Evolutionary conservation across 164 flowering plant species (phyloP), one percentile per base, ranked within the genome.

Genomic region (Vitis rupestris): DNA sequence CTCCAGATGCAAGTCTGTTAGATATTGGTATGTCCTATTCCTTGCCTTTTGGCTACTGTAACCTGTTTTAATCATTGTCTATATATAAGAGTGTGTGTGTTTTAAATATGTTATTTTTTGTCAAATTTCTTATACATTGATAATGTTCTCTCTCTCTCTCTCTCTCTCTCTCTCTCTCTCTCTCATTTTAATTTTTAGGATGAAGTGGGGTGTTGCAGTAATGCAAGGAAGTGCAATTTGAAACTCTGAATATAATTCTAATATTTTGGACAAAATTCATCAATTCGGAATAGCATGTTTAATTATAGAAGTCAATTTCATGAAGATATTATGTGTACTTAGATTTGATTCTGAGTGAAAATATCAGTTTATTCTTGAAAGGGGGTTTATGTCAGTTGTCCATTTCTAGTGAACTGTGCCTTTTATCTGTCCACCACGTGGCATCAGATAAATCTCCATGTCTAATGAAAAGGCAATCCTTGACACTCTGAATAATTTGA

Each of bases 1-100:
- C 81, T 82, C 97, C 64, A 76, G 84, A 80, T 93, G 98, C 94
- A 93, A 93, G 74, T 83, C 94, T 65, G 86, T 82, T 69, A 81
- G 96, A 84, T 90, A 90, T 72, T 92, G 96, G 98, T 90, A 84
- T 57, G 80, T 13, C 51, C 57, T 19, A 44, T 37, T 62, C 49
- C 16, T 70, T 37, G 27, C 9, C 50, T 64, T 63, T 37, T 30
- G 9, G 29, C 23, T 57, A 37, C 37, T 54, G 52, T 2, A 16
- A 23, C 17, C 1, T 27, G 5, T 17, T 11, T 65, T 37, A 37
- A 37, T 37, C 27, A 23, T 23, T 37, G 7, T 37, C 44, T 37
- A 37, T 37, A 6, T 37, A 37, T 6, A 3, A 3, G 44, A 1
- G 44, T 37, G 44, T 37, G 44, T 31, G 44, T 37, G 44, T 6